Conservation (phyloP, 345 rosid genomes). For the Arabidopsis suecica region DNA sequence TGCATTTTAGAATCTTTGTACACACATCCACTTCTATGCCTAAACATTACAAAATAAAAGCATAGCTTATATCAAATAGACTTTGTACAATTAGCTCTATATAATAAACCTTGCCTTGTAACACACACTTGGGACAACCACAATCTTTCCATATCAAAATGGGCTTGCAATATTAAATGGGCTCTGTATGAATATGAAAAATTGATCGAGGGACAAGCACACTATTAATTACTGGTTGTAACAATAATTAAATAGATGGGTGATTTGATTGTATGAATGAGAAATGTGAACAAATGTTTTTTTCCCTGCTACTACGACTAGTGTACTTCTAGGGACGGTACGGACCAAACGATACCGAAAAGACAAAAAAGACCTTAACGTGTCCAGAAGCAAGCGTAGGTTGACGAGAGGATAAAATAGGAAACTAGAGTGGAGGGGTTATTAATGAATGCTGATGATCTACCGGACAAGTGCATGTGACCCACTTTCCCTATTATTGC, state of each 20-base stretch:
- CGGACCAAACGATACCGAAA: constrained; percentile 31
- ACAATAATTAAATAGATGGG: not conserved
- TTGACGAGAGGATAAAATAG: not conserved
- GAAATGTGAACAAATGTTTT: constrained; percentile 46
- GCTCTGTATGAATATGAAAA: not conserved
- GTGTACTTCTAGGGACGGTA: constrained; percentile 48
- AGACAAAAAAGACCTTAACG: constrained; percentile 17
- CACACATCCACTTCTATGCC: not conserved
- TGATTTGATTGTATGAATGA: constrained; percentile 21
- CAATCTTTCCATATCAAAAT: not conserved
- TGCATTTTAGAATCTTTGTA: not conserved
- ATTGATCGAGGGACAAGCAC: constrained; percentile 12
- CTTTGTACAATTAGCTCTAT: too few species aligned
- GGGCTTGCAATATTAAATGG: not conserved
- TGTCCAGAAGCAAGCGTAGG: not conserved
- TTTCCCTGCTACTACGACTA: not conserved
- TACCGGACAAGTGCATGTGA: constrained; percentile 63
- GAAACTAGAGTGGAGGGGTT: not conserved
- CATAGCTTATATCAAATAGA: not conserved
- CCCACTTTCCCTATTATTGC: constrained; percentile 56
- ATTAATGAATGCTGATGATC: constrained; percentile 42
- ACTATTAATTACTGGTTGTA: too few species aligned
- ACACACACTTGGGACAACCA: too few species aligned
- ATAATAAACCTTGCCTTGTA: too few species aligned
- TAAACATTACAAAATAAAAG: not conserved